Conservation (phyloP, 495 filamentous ascomycete genomes). For the Trypethelium eluteriae region DNA sequence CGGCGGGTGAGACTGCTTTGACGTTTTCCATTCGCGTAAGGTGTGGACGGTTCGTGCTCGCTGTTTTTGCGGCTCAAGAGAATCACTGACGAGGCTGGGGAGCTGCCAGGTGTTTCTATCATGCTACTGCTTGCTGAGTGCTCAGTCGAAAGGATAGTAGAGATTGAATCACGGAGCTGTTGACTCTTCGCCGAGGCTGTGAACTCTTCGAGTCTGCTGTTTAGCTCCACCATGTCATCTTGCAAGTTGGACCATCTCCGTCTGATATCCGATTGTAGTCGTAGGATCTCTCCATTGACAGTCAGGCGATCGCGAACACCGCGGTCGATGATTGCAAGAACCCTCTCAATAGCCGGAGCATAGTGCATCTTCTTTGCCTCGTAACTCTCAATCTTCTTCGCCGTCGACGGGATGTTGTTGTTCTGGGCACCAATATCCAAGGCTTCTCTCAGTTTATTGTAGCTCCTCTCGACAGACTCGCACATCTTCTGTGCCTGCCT, state of each 20-base stretch:
- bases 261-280: conserved; percentile 73
- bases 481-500: conserved; percentile 90
- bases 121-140: conserved; percentile 65
- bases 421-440: conserved; percentile 65
- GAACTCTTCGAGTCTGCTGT: conserved; percentile 64
- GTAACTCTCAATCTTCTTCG: conserved; percentile 82
- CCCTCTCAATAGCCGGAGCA: conserved; percentile 84
- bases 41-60: conserved; percentile 25
- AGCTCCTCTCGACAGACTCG: conserved; percentile 80
- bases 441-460: conserved; percentile 71
- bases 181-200: conserved; percentile 50
- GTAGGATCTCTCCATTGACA: conserved; percentile 87
- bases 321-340: conserved; percentile 83
- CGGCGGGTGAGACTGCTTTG: conserved; percentile 23
- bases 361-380: conserved; percentile 95
- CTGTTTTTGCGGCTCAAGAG: conserved; percentile 33
- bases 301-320: conserved; percentile 85
- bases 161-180: conserved; percentile 85
- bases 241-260: conserved; percentile 69
- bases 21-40: conserved; percentile 16
- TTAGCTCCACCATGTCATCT: conserved; percentile 66
- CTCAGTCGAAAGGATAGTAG: conserved; percentile 82
- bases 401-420: conserved; percentile 55
- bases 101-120: conserved; percentile 74
- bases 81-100: conserved; percentile 82